Base-by-base conservation (phyloP, 2,329 filamentous ascomycete genomes). In the Colletotrichum sp. region DNA sequence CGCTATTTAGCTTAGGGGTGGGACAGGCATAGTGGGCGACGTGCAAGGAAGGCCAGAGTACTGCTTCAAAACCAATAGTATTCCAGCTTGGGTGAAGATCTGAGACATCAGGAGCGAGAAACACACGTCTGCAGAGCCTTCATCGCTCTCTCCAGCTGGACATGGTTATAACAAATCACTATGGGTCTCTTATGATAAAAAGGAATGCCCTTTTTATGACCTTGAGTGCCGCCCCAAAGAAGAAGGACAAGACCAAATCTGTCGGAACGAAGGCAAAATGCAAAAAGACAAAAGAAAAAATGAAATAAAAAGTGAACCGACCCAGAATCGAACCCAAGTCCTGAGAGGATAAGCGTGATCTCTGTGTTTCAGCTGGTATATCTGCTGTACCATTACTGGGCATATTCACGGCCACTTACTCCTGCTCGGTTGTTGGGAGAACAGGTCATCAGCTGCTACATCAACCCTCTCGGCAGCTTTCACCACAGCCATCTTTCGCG, bases 371-470 rank as follows among this genome's bases (percentile, higher is more conserved):
- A 48, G 38, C 38, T 48, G 38, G 38, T 48, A n/a, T n/a, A 48
- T n/a, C 18, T n/a, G 38, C 38, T 12, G 18, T 48, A 48, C 38
- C 5, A 12, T n/a, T n/a, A 12, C 38, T 43, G 38, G 38, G 38
- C 38, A 43, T 43, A n/a, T 43, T 43, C 34, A 36, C 26, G 38
- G 38, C 38, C 38, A 48, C 38, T 48, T n/a, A 21, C 43, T 43
- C 16, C 38, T 43, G 18, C 38, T 43, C 4, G 38, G 16, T 9
- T 43, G 4, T 43, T 43, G 38, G 8, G 38, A n/a, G 16, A 10
- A 0, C 38, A n/a, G 2, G 38, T 43, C 16, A 8, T 43, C 38
- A 0, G n/a, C 8, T 8, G 0, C 38, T 3, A 9, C 0, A 3
- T 43, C 8, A n/a, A 43, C 16, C 4, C 18, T 43, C 16, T 43